A percentile compares a stretch with the other conserved stretches of the same genome.
Evolutionary conservation across 2,329 filamentous ascomycete species (phyloP).

Genomic region (Coniochaeta ligniaria): DNA sequence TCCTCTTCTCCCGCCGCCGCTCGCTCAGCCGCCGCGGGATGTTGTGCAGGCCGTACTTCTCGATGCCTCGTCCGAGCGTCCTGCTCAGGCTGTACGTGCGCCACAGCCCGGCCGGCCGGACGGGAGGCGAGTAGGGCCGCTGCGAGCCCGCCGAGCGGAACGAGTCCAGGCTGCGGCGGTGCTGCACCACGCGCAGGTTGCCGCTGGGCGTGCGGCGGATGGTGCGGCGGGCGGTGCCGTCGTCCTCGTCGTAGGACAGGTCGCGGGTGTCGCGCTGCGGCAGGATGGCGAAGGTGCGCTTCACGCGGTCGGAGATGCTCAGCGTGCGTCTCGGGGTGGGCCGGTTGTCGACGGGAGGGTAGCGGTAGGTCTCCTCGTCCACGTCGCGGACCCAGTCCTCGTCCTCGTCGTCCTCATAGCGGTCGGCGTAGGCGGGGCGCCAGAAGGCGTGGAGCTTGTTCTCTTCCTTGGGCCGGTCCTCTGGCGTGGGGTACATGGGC

Average conservation of each 20-base stretch:
- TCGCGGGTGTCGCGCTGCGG: slow-evolving; percentile 30
- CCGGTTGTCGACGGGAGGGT: slow-evolving; percentile 42
- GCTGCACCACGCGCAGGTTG: slow-evolving; percentile 51
- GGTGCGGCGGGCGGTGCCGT: slow-evolving; percentile 36
- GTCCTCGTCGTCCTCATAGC: slow-evolving; percentile 22
- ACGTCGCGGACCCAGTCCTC: slow-evolving; percentile 24
- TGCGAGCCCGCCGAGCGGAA: slow-evolving; percentile 18
- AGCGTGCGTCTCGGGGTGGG: slow-evolving; percentile 30
- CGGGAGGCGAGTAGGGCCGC: slow-evolving; percentile 22
- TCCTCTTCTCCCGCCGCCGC: slow-evolving; percentile 49
- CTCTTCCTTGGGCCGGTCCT: slow-evolving; percentile 42
- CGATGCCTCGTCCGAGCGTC: slow-evolving; percentile 38
- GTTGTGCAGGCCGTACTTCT: slow-evolving; percentile 40
- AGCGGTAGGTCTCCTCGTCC: slow-evolving; percentile 33
- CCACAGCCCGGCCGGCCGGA: slow-evolving; percentile 18
- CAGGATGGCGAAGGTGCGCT: slow-evolving; percentile 54
- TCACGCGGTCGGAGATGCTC: slow-evolving; percentile 46
- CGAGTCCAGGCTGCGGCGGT: slow-evolving; percentile 40
- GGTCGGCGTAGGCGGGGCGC: slow-evolving; percentile 43
- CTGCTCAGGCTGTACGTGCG: slow-evolving; percentile 19
- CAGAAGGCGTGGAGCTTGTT: slow-evolving; percentile 54
- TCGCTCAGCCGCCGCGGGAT: slow-evolving; percentile 51
- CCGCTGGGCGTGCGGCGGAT: slow-evolving; percentile 54
- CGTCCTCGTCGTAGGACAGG: slow-evolving; percentile 24
- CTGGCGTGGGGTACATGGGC: slow-evolving; percentile 30